Percentiles rank a stretch among this genome's conserved stretches.
These are phyloP conservation scores for Hylodesmum podocarpum DNA, from an alignment of 306 rosid genomes.

Conservation along the genomic window DNA sequence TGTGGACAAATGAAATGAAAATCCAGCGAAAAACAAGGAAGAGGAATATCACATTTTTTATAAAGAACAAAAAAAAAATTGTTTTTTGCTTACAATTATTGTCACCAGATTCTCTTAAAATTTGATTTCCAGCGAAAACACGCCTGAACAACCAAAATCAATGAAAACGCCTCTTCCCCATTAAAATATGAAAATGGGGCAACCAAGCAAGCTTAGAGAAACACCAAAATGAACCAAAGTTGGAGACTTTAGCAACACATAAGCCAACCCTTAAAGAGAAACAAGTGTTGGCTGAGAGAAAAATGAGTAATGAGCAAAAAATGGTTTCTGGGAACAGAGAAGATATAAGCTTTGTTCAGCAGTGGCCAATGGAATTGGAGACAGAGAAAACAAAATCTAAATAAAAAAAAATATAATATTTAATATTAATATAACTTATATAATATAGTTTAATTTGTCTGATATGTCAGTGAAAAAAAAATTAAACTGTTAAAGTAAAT, in stretches of 20 bases:
- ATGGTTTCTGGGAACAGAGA: constrained; percentile 11
- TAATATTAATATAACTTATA: neutral
- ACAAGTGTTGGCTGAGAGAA: neutral
- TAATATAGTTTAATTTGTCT: too few species aligned
- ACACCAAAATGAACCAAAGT: constrained; percentile 4
- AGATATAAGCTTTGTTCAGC: constrained; percentile 30
- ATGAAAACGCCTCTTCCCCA: constrained; percentile 17
- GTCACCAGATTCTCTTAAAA: constrained; percentile 1
- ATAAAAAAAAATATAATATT: neutral
- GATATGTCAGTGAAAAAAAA: too few species aligned
- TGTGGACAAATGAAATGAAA: constrained; percentile 43
- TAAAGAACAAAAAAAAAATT: neutral
- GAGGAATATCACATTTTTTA: constrained; percentile 23
- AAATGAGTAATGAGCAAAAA: constrained; percentile 13
- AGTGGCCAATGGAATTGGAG: constrained; percentile 22
- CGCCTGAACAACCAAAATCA: constrained; percentile 16
- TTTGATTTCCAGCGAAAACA: constrained; percentile 37
- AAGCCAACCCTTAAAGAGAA: constrained; percentile 21
- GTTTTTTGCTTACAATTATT: constrained; percentile 20
- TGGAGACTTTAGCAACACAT: neutral
- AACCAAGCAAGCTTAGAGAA: neutral
- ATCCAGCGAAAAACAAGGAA: constrained; percentile 29
- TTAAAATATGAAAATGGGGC: constrained; percentile 12
- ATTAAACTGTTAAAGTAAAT: too few species aligned
- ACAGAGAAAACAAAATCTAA: neutral